A percentile compares a stretch with the other conserved stretches of the same genome.
These are phyloP conservation scores for Penicillium sp. DNA, from an alignment of 2,329 filamentous ascomycete species.

Conservation along the genomic window DNA sequence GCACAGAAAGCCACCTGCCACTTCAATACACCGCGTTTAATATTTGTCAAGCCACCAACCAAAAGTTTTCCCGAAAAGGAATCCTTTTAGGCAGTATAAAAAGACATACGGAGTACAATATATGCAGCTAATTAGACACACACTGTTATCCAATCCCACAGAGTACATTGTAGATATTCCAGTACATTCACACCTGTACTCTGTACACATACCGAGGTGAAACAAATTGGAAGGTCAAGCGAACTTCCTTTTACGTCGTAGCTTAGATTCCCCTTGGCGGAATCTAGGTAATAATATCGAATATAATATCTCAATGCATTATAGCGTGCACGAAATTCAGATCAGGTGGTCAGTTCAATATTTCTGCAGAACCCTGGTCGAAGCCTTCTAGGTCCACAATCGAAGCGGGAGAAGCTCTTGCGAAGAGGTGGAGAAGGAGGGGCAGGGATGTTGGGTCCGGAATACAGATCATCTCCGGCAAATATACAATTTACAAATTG, in stretches of 20 bases:
- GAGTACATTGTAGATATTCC: not conserved
- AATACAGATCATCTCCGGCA: conserved; percentile 8
- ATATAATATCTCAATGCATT: not conserved
- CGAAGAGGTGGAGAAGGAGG: conserved; percentile 35
- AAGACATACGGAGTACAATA: not conserved
- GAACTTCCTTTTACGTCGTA: conserved; percentile 18
- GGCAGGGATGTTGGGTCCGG: conserved; percentile 18
- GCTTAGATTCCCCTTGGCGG: conserved; percentile 9
- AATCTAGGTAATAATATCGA: not conserved
- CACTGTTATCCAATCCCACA: not conserved
- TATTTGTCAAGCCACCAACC: conserved; percentile 12
- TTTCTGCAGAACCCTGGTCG: conserved; percentile 29
- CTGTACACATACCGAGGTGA: conserved; percentile 12
- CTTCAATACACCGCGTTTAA: conserved; percentile 17
- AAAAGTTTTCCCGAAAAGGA: not conserved
- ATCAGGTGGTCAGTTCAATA: conserved; percentile 15
- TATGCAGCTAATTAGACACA: not conserved
- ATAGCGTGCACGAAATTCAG: conserved; percentile 4
- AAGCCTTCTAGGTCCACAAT: conserved; percentile 35
- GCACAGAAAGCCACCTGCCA: conserved; percentile 8
- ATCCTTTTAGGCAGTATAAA: not conserved
- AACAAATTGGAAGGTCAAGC: conserved; percentile 23
- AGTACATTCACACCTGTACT: not conserved
- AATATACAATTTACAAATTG: not conserved
- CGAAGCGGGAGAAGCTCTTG: conserved; percentile 40